Conservation (phyloP, 176 grass and related monocot genomes). For the Oryza meyeriana region DNA sequence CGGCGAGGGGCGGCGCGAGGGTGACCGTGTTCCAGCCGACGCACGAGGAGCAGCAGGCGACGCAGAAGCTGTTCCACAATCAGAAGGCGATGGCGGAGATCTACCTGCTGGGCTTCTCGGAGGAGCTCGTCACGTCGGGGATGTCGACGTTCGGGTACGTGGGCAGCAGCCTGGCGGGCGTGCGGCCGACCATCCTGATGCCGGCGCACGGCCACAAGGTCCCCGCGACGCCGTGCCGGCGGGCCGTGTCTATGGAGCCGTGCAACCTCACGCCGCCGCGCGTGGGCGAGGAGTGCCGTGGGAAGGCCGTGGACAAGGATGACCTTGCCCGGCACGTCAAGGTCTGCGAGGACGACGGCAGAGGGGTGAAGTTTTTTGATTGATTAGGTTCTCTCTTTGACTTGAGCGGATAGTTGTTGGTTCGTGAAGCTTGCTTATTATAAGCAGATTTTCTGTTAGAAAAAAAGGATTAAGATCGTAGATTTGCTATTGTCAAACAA, state of each 20-base stretch:
- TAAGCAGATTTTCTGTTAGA: no score
- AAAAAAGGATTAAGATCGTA: no score
- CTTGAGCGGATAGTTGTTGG: no score
- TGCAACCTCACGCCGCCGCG: neutral
- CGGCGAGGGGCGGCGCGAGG: neutral
- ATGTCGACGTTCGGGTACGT: slow-evolving; percentile 61
- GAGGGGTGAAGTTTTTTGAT: neutral
- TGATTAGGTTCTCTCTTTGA: no score
- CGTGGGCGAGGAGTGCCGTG: neutral
- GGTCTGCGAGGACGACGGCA: neutral
- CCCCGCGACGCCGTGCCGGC: neutral
- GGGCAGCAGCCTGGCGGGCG: slow-evolving; percentile 36
- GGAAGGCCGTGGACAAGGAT: neutral
- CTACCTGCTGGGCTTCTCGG: slow-evolving; percentile 55
- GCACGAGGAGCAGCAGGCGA: slow-evolving; percentile 44
- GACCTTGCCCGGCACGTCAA: neutral
- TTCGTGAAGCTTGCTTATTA: no score
- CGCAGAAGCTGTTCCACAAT: slow-evolving; percentile 40
- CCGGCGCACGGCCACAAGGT: neutral
- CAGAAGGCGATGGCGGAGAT: slow-evolving; percentile 62
- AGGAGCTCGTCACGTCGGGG: slow-evolving; percentile 35
- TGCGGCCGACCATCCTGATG: slow-evolving; percentile 32
- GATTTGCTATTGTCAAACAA: no score
- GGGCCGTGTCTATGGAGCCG: neutral
- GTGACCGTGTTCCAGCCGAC: slow-evolving; percentile 51